Percentiles rank a stretch among this genome's conserved stretches.
Evolutionary conservation across 768 basidiomycete genomes (phyloP).

Genomic region (Auricularia cornea): DNA sequence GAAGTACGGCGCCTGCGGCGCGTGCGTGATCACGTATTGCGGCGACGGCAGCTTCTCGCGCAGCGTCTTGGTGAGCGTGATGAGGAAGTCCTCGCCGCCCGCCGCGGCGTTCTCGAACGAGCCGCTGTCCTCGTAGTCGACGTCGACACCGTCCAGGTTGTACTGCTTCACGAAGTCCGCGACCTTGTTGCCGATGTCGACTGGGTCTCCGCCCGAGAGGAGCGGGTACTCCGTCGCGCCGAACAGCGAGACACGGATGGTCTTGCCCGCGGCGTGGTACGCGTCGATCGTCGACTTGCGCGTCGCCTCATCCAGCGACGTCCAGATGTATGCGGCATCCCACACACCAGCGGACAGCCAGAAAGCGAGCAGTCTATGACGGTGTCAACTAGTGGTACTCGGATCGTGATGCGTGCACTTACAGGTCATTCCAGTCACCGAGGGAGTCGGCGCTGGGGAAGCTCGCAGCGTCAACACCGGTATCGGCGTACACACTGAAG

Average conservation of each 20-base stretch:
- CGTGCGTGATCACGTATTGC: background rate
- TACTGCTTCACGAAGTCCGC: background rate
- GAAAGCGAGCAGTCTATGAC: background rate
- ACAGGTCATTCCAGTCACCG: constrained; percentile 1
- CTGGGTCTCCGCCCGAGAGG: background rate
- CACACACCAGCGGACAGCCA: background rate
- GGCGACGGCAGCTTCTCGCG: background rate
- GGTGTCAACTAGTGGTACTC: background rate
- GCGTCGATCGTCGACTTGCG: background rate
- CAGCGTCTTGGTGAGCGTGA: background rate
- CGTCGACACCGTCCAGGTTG: background rate
- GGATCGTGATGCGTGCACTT: background rate
- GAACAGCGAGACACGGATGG: background rate
- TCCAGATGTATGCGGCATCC: background rate
- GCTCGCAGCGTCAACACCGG: background rate
- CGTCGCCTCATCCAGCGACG: background rate
- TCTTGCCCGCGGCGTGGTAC: constrained; percentile 1
- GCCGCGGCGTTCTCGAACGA: background rate
- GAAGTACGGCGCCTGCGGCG: background rate
- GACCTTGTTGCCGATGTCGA: background rate
- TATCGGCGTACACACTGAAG: background rate
- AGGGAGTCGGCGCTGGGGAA: background rate
- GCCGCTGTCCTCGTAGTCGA: background rate
- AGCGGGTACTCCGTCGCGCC: background rate
- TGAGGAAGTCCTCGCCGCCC: background rate